These are phyloP conservation scores for Taphrina sp. DNA, from an alignment of 1,139 yeast genomes.

Conservation along the genomic window DNA sequence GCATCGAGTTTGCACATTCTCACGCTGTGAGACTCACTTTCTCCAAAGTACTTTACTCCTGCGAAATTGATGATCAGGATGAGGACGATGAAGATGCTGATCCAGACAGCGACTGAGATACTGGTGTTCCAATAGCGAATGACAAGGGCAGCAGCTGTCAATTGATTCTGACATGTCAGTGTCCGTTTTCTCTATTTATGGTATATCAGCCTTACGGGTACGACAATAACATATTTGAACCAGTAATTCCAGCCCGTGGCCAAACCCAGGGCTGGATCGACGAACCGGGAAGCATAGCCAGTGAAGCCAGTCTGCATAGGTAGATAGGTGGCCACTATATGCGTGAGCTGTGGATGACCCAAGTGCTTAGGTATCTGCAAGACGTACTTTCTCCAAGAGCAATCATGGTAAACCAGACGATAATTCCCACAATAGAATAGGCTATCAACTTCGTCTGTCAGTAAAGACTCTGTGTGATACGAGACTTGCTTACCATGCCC, in stretches of 20 bases:
- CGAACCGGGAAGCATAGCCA: constrained; percentile 52
- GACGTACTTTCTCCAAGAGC: constrained; percentile 73
- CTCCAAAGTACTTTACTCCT: constrained; percentile 52
- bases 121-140: constrained; percentile 41
- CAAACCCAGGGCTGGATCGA: constrained; percentile 82
- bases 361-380: too few relatives aligned
- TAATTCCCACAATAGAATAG: constrained; percentile 59
- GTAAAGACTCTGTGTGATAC: too few relatives aligned
- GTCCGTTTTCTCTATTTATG: too few relatives aligned
- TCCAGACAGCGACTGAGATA: constrained; percentile 39
- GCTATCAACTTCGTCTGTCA: too few relatives aligned
- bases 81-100: constrained; percentile 42
- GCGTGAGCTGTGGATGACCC: too few relatives aligned
- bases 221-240: constrained; percentile 59
- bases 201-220: too few relatives aligned
- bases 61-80: constrained; percentile 40
- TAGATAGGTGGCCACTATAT: constrained; percentile 63
- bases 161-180: too few relatives aligned
- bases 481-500: constrained; percentile 58
- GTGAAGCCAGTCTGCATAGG: constrained; percentile 51
- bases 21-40: too few relatives aligned
- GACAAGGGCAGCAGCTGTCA: constrained; percentile 46
- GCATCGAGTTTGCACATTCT: neutral
- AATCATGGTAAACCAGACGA: constrained; percentile 67
- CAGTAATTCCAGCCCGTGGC: constrained; percentile 78